Percentiles rank a stretch among this genome's conserved stretches.
Conservation (phyloP, 176 grass and related monocot species). For the Microstegium vimineum region DNA sequence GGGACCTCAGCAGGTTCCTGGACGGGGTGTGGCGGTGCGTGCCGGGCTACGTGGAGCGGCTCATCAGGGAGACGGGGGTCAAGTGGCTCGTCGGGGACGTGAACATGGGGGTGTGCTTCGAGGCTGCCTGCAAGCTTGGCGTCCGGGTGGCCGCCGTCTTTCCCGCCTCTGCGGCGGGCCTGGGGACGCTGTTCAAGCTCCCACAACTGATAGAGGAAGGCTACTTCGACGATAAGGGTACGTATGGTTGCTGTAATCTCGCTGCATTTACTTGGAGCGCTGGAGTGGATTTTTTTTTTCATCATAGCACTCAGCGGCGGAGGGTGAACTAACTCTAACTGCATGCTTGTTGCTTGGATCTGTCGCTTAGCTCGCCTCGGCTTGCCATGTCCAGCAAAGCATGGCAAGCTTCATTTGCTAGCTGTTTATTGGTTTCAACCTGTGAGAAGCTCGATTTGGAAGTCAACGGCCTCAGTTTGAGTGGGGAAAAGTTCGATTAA, state of each 20-base stretch:
- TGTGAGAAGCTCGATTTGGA: no score
- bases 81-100: slow-evolving; percentile 50
- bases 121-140: slow-evolving; percentile 33
- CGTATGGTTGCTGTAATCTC: background rate
- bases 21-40: slow-evolving; percentile 25
- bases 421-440: no score
- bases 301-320: no score
- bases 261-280: no score
- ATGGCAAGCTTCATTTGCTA: no score
- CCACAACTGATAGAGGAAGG: slow-evolving; percentile 45
- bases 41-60: slow-evolving; percentile 7
- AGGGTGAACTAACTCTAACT: no score
- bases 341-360: no score
- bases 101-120: slow-evolving; percentile 55
- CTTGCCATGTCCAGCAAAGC: no score
- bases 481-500: no score
- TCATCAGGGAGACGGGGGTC: slow-evolving; percentile 17
- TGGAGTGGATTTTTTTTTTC: no score
- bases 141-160: slow-evolving; percentile 37
- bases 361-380: no score
- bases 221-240: slow-evolving; percentile 52
- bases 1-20: slow-evolving; percentile 39
- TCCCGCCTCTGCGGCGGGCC: slow-evolving; percentile 24
- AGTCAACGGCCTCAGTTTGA: no score
- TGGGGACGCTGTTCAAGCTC: slow-evolving; percentile 36